Evolutionary conservation across 129 eudicot species (phyloP), one percentile per base, ranked within the genome.

Genomic region (Lactuca saligna): DNA sequence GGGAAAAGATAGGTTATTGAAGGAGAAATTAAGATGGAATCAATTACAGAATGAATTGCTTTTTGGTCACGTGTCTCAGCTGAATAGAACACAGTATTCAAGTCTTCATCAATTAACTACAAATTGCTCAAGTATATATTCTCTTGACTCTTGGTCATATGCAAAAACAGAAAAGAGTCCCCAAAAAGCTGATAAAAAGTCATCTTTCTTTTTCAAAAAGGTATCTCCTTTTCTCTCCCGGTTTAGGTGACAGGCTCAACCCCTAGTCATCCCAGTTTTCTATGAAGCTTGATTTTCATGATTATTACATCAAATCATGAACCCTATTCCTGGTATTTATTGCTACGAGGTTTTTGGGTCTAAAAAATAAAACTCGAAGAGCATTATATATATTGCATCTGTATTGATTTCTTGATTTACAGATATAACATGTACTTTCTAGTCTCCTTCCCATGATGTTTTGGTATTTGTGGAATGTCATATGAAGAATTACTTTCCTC

Each of bases 1-100:
- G 49, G 13, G n/a, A 11, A 63, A 64, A 11, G n/a, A 49, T 37
- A 63, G 20, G 69, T 73, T 56, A 16, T 15, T 65, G 39, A 32
- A 65, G 79, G 67, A 20, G 29, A 74, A 65, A 66, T 74, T 1
- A 50, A 34, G 57, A 60, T 69, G 53, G 65, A 69, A 68, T 76
- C 75, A 61, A 61, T 75, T 67, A 44, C 44, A 59, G 61, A 46
- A 8, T 38, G 54, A 58, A 58, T 68, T 76, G 65, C 75, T 68
- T 76, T 76, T 68, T 3, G 57, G 57, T 68, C 80, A 76, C 80
- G 80, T 75, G 80, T 68, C 63, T 37, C 58, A 70, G 35, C 75
- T 59, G 75, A 70, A 8, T 59, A 33, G 3, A 61, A 49, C 69
- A 72, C 69, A 50, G 51, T 61, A 72, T 50, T 72, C 69, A 70